Evolutionary conservation across 805 yeast genomes (phyloP), one percentile per base, ranked within the genome.

Genomic region (Candida quercuum): DNA sequence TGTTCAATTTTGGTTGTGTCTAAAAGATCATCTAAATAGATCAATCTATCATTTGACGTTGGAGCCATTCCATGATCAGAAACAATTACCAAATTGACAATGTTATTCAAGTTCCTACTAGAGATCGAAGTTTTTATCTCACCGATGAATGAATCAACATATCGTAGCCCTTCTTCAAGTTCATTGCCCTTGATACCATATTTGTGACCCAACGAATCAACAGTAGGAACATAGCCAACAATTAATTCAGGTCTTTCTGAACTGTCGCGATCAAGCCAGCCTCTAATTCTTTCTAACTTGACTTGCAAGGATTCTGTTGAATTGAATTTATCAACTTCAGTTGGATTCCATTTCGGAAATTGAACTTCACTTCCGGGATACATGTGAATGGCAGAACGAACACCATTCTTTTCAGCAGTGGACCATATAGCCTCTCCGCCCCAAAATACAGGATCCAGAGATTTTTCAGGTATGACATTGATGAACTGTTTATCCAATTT

Each of bases 31-130:
- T 87, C 96, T 42, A 89, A 59, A 43, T 76, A 76, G 2, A 88
- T 61, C 10, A 86, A 57, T 42, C 95, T 63, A 11, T 78, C 74
- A 45, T 78, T 73, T 1, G 86, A 72, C 2, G 95, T 83, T 6
- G 95, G 91, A 0, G 94, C 81, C 95, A 87, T 88, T 10, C 96
- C 96, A 56, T 88, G 96, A 57, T 89, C 96, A 32, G 95, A 85
- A 4, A 89, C 83, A 30, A 89, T 63, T 0, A 91, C 61, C 16
- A 89, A 60, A 55, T 91, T 89, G 15, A 83, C 84, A 29, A 86
- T 69, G 17, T 77, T 68, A 0, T 71, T 61, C 41, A 87, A 61
- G 46, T 83, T 78, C 38, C 95, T 66, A 15, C 56, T 51, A 1
- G 52, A 41, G 16, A 89, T 48, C 8, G 73, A 81, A 19, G 59